Evolutionary conservation across 805 yeast genomes (phyloP), one percentile per base, ranked within the genome.

Genomic region (Wickerhamomyces silvicola): DNA sequence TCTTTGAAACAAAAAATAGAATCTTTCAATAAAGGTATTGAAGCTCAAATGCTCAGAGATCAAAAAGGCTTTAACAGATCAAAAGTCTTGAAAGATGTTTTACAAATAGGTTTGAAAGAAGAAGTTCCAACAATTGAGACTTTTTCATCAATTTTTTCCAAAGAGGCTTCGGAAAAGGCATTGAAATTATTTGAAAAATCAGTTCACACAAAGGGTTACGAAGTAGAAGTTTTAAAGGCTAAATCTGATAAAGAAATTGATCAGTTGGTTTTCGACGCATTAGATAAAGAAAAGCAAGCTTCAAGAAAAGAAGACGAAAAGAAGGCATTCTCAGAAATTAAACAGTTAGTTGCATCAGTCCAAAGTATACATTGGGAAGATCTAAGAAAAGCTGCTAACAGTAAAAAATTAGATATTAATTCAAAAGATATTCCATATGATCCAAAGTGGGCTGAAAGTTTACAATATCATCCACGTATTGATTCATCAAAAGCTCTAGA

Each of bases 371-470:
- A 44, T 25, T 40, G 42, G 40, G 53, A 50, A 35, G 42, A 42
- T 7, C 43, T 62, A 8, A 53, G 59, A 40, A 36, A 48, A 32
- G 36, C 56, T 37, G 48, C 57, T 36, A 57, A 58, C 34, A 32
- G 54, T 29, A 29, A 45, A 24, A 57, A 57, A 34, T 33, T 50
- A 37, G 32, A 44, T 25, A 17, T 29, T 22, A 36, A 41, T 18
- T 36, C 49, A 7, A 50, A 41, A 17, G 50, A 48, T n/a, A 57
- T 62, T 22, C 66, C 68, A 18, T 70, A 58, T 42, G 68, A 68
- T 43, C 61, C 75, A 28, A 51, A 54, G 9, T 79, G 84, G 84
- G 62, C 69, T 10, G 53, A 63, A 26, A 51, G 55, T 6, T 56
- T 79, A 32, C 52, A 46, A 23, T 57, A 52, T 28, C 76, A 72